Evolutionary conservation across 192 early-diverging fungal species (phyloP).

Genomic region (Polychytrium aggregatum): DNA sequence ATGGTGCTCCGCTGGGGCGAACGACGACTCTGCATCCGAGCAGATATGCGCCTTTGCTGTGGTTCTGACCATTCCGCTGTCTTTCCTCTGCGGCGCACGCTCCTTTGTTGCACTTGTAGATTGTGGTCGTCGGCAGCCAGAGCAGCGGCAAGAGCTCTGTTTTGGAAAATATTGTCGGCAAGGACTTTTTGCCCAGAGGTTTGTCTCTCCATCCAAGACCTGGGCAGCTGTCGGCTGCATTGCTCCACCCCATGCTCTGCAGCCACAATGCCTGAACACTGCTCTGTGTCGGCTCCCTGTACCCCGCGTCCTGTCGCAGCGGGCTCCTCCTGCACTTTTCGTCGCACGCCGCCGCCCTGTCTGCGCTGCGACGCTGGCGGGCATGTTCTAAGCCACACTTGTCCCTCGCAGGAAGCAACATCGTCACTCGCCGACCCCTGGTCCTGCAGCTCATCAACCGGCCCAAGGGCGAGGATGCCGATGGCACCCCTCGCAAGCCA

Average conservation of each 20-base stretch:
- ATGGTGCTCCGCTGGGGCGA: too few species aligned
- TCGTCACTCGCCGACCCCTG: conserved; percentile 94
- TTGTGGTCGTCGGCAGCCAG: conserved; percentile 42
- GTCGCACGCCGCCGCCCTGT: too few species aligned
- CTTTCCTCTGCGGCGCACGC: not conserved
- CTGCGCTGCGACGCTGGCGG: too few species aligned
- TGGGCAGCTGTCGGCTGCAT: too few species aligned
- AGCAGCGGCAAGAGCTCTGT: conserved; percentile 89
- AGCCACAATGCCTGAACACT: not conserved
- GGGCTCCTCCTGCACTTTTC: not conserved
- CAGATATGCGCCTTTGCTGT: not conserved
- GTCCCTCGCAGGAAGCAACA: conserved; percentile 61
- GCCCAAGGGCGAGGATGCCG: conserved; percentile 38
- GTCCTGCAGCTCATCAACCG: conserved; percentile 97
- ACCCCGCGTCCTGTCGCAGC: not conserved
- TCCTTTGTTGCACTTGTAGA: conserved; percentile 13
- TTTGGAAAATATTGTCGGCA: conserved; percentile 94
- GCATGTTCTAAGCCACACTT: too few species aligned
- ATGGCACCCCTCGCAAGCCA: conserved; percentile 1
- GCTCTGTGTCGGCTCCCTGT: not conserved
- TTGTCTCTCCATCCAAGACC: conserved; percentile 1
- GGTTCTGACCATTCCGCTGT: not conserved
- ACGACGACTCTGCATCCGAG: too few species aligned
- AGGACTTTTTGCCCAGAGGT: conserved; percentile 93
- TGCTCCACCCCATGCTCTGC: not conserved